Evolutionary conservation across 495 filamentous ascomycete species (phyloP), one percentile per base, ranked within the genome.

Genomic region (Parathielavia appendiculata): DNA sequence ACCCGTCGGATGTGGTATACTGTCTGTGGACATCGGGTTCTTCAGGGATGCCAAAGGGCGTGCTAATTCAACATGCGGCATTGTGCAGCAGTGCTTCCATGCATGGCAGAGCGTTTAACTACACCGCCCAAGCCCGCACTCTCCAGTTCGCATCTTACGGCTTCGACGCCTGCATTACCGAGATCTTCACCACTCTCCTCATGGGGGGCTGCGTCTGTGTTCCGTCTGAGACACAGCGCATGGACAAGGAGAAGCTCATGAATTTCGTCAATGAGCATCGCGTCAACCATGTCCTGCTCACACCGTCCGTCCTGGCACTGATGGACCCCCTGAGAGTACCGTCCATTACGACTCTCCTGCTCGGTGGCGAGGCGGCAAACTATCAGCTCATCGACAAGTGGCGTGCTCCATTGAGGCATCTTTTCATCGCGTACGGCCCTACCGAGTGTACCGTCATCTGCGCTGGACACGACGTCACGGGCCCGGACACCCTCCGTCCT

Each of bases 151-250:
- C 56, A 22, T 39, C 44, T 12, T 52, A 51, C 39, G 22, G 17
- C 0, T 58, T 58, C n/a, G 56, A 58, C 56, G 47, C 36, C 19
- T 43, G 22, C 38, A 52, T 58, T 20, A 40, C 36, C 16, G 56
- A 58, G 36, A 52, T 58, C 39, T 32, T 58, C 36, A 51, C 56
- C 12, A 32, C 47, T 13, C 46, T 58, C n/a, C 6, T 34, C 23
- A 30, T 51, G 14, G 47, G 47, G 23, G 56, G 47, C n/a, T 58
- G 56, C 32, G 30, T 58, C 16, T 58, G 56, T 16, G 56, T 58
- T 13, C 56, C 56, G 2, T 43, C 56, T 1, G 56, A 51, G n/a
- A 19, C 44, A 0, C 34, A 58, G 38, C 56, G 56, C 26, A 50
- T 57, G 45, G 35, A 57, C 39, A 40, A 57, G 22, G 22, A 34